Evolutionary conservation across 148 eudicot species (phyloP).

Genomic region (Rhododendron williamsianum): DNA sequence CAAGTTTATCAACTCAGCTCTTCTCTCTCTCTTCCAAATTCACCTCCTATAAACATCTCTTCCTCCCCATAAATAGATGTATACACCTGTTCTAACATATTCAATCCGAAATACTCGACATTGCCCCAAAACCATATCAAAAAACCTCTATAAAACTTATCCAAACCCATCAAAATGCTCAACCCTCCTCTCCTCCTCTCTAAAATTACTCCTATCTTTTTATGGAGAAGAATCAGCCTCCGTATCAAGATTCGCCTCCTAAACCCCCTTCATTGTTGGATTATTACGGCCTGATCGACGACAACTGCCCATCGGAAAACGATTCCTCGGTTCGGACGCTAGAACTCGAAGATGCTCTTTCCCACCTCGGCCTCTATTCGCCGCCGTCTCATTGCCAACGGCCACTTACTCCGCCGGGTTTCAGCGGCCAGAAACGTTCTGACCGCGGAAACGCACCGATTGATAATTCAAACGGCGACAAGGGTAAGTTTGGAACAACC

Average conservation of each 20-base stretch:
- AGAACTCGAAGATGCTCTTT: constrained; percentile 9
- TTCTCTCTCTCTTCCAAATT: no score
- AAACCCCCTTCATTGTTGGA: not conserved
- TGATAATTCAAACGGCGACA: no score
- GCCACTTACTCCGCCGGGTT: no score
- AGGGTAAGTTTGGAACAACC: not conserved
- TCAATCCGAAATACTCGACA: not conserved
- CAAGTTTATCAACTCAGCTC: no score
- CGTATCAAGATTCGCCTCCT: not conserved
- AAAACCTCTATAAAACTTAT: not conserved
- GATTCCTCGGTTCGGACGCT: not conserved
- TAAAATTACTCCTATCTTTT: not conserved
- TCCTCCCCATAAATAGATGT: not conserved
- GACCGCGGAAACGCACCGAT: no score
- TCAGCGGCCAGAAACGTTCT: no score
- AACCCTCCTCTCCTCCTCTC: not conserved
- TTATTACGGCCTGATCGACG: not conserved
- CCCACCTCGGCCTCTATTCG: not conserved
- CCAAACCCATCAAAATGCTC: constrained; percentile 6
- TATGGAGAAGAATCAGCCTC: not conserved
- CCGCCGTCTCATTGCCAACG: no score
- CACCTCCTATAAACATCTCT: not conserved
- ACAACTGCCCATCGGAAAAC: no score
- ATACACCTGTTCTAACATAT: not conserved
- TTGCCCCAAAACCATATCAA: not conserved